These are phyloP conservation scores for Parsonsia alboflavescens DNA, from an alignment of 257 asterid species.

Conservation along the genomic window DNA sequence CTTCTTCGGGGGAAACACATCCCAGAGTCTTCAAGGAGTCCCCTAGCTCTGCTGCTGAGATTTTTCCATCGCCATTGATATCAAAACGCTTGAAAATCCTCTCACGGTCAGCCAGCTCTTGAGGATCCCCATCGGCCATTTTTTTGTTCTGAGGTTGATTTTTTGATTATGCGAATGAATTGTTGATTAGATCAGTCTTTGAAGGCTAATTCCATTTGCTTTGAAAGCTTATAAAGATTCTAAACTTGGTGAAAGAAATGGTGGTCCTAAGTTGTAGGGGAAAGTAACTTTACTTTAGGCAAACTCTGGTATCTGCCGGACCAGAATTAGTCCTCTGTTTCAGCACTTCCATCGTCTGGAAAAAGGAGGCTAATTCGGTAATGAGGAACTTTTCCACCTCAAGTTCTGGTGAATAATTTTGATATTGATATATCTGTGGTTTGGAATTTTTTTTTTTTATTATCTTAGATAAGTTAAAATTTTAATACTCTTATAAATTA, in stretches of 20 bases:
- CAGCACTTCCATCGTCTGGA: conserved; percentile 13
- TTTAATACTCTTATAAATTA: too few relatives aligned
- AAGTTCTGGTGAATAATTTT: not conserved
- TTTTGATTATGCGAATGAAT: not conserved
- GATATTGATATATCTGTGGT: too few relatives aligned
- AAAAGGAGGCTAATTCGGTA: too few relatives aligned
- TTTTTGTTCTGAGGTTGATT: conserved; percentile 2
- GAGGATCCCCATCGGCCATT: conserved; percentile 59
- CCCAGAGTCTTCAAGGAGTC: conserved; percentile 70
- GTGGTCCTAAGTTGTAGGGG: conserved; percentile 33
- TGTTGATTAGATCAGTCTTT: not conserved
- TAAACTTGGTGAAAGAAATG: conserved; percentile 20
- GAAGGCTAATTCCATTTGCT: not conserved
- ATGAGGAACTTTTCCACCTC: not conserved
- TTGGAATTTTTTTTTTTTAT: too few relatives aligned
- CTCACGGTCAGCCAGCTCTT: conserved; percentile 63
- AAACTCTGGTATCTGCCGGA: not conserved
- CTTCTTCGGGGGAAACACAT: conserved; percentile 60
- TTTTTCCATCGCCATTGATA: conserved; percentile 77
- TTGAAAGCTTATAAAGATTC: conserved; percentile 25
- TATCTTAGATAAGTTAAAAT: too few relatives aligned
- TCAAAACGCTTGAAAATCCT: conserved; percentile 76
- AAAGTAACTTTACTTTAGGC: not conserved
- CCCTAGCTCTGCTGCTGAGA: conserved; percentile 68
- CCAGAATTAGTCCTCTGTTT: not conserved